These are phyloP conservation scores for Remersonia thermophila DNA, from an alignment of 2,329 filamentous ascomycete species.

Conservation along the genomic window DNA sequence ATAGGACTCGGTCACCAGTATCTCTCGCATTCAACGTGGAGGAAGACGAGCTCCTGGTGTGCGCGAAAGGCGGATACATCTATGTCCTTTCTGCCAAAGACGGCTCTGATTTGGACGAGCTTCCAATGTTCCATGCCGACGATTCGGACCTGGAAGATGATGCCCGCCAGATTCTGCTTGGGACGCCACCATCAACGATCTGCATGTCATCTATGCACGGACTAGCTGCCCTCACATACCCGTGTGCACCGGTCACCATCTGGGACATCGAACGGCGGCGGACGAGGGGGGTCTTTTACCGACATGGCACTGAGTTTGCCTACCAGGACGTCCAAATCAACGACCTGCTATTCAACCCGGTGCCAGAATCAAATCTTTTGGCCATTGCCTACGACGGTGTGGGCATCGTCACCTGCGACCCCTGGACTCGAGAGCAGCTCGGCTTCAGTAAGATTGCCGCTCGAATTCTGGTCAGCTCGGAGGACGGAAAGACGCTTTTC, in stretches of 20 bases:
- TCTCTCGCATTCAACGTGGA: not conserved
- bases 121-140: not conserved
- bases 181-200: not conserved
- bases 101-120: not conserved
- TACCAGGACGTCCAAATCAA: not conserved
- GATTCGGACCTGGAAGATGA: not conserved
- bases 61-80: not conserved
- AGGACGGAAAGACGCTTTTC: constrained; percentile 15
- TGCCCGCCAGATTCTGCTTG: not conserved
- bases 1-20: not conserved
- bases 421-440: constrained; percentile 5
- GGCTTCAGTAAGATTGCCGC: not conserved
- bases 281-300: constrained; percentile 1
- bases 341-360: constrained; percentile 7
- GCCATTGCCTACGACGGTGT: constrained; percentile 8
- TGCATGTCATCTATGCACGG: not conserved
- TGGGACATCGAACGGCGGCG: constrained; percentile 1
- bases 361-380: constrained; percentile 4
- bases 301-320: not conserved
- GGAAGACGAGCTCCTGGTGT: not conserved
- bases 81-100: not conserved
- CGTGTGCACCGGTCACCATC: not conserved
- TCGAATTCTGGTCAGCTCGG: constrained; percentile 8
- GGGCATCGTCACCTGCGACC: constrained; percentile 5
- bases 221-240: constrained; percentile 1